These are phyloP conservation scores for Ceratobasidium sp. DNA, from an alignment of 1,284 basidiomycete species.

Conservation along the genomic window DNA sequence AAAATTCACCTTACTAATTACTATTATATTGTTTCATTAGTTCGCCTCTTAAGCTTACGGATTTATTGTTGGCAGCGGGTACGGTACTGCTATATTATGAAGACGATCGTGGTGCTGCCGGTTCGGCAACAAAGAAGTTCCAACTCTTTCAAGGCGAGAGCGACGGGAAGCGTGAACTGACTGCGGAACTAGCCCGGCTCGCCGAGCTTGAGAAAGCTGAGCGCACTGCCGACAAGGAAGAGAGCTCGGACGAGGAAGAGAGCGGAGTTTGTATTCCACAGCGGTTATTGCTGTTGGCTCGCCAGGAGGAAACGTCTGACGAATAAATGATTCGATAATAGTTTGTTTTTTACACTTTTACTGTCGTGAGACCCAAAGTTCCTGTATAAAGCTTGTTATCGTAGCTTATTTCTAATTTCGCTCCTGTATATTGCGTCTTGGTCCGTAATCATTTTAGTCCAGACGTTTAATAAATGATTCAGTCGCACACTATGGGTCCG, in stretches of 20 bases:
- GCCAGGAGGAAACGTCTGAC: not conserved
- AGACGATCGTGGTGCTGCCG: slow-evolving; percentile 3
- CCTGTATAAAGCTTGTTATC: no score
- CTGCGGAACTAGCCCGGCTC: not conserved
- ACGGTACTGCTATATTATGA: not conserved
- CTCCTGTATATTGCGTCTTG: no score
- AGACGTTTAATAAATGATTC: not conserved
- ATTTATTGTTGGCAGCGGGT: slow-evolving; percentile 17
- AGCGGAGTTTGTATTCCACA: slow-evolving; percentile 11
- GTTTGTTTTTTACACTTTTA: no score
- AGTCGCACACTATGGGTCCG: slow-evolving; percentile 17
- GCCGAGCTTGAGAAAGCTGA: slow-evolving; percentile 11
- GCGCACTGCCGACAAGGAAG: not conserved
- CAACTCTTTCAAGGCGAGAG: slow-evolving; percentile 27
- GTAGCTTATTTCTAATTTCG: no score
- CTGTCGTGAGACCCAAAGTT: no score
- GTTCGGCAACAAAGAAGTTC: not conserved
- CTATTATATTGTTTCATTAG: not conserved
- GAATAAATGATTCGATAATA: no score
- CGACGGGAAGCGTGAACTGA: slow-evolving; percentile 10
- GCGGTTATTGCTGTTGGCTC: slow-evolving; percentile 4
- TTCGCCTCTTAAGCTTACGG: slow-evolving; percentile 25
- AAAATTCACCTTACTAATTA: not conserved
- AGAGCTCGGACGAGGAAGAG: not conserved
- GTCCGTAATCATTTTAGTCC: no score